A percentile compares a stretch with the other conserved stretches of the same genome.
phyloP scores from a whole-genome alignment of 768 basidiomycete genomes.

The Paxillus rubicundulus region DNA sequence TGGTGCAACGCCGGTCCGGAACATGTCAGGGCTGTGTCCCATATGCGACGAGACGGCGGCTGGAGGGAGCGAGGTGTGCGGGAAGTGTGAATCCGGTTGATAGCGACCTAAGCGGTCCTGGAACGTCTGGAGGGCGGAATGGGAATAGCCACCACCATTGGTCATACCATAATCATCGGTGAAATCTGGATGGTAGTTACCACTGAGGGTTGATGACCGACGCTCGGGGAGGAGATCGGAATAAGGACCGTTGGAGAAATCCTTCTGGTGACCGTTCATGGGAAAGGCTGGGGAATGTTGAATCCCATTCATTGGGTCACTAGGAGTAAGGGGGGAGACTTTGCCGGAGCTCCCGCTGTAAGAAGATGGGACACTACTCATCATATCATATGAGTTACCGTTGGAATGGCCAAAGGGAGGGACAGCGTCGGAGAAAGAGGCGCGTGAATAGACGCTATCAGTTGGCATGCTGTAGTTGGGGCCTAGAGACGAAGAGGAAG shows the following conservation, averaged over 20 bases:
- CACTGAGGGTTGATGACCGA: constrained; percentile 46
- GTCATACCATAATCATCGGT: constrained; percentile 61
- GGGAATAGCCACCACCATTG: constrained; percentile 45
- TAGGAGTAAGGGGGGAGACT: constrained; percentile 72
- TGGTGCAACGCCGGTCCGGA: constrained; percentile 63
- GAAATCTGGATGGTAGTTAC: constrained; percentile 57
- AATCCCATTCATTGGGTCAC: constrained; percentile 56
- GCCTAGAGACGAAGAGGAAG: constrained; percentile 68
- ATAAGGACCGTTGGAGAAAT: constrained; percentile 55
- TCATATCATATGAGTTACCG: constrained; percentile 61
- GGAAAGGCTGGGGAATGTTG: constrained; percentile 56
- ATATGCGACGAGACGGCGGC: constrained; percentile 49
- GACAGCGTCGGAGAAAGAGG: constrained; percentile 58
- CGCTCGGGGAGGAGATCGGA: constrained; percentile 60
- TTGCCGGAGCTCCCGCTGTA: constrained; percentile 62
- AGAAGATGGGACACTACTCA: constrained; percentile 59
- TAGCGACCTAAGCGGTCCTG: constrained; percentile 58
- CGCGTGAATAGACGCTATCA: constrained; percentile 58
- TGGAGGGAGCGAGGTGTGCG: constrained; percentile 41
- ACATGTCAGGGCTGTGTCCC: constrained; percentile 50
- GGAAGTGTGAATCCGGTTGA: constrained; percentile 51
- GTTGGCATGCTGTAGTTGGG: constrained; percentile 51
- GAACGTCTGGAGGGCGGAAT: constrained; percentile 54
- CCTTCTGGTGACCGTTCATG: constrained; percentile 44
- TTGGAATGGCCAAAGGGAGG: constrained; percentile 54